Evolutionary conservation across 2,329 filamentous ascomycete species (phyloP).

Genomic region (Exophiala lecanii-corni): DNA sequence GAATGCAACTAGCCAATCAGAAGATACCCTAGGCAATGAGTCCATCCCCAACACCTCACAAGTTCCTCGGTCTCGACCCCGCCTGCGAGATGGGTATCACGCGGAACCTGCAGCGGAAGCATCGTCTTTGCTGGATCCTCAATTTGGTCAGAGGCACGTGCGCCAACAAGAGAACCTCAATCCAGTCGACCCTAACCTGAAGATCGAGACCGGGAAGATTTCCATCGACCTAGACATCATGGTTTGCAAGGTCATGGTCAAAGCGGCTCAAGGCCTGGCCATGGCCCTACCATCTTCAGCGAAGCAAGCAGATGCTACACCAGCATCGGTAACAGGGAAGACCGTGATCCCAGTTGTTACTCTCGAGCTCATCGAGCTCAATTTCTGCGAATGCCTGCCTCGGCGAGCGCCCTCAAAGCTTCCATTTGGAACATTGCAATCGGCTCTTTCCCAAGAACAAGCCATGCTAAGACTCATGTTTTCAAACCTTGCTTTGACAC

Average conservation of each 20-base stretch:
- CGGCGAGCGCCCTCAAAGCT: slow-evolving; percentile 14
- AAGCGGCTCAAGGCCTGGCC: slow-evolving; percentile 10
- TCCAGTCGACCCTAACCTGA: background rate
- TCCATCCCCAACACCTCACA: background rate
- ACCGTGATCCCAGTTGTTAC: slow-evolving; percentile 8
- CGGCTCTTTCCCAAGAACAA: slow-evolving; percentile 7
- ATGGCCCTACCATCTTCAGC: slow-evolving; percentile 8
- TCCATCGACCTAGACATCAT: slow-evolving; percentile 20
- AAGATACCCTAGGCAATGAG: background rate
- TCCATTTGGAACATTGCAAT: slow-evolving; percentile 13
- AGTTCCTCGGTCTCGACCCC: background rate
- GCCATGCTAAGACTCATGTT: slow-evolving; percentile 18
- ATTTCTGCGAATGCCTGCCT: slow-evolving; percentile 18
- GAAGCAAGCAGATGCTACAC: background rate
- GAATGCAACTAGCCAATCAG: background rate
- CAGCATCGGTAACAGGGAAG: background rate
- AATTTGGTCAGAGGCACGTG: background rate
- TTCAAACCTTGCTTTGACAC: slow-evolving; percentile 5
- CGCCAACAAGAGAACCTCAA: background rate
- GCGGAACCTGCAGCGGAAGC: background rate
- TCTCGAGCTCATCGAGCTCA: slow-evolving; percentile 9
- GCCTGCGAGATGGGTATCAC: background rate
- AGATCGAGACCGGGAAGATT: slow-evolving; percentile 13
- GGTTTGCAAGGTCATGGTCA: slow-evolving; percentile 16
- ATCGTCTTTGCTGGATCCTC: background rate